Evolutionary conservation across 2,329 filamentous ascomycete genomes (phyloP).

Genomic region (Didymella pomorum): DNA sequence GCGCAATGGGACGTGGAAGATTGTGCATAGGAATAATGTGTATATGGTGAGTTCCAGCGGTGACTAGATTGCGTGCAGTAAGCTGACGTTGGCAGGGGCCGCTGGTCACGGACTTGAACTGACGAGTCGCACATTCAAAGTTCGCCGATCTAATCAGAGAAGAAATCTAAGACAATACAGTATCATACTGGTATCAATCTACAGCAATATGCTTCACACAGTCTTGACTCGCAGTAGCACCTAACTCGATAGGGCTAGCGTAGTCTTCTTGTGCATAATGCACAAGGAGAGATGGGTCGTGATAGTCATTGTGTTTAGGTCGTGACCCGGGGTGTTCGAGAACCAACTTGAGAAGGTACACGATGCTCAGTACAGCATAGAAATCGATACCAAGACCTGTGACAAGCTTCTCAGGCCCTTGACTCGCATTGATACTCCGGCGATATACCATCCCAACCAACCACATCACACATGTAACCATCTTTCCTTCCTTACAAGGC

Average conservation of each 20-base stretch:
- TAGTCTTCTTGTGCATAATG: too few relatives aligned
- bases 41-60: conserved; percentile 9
- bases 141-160: neutral
- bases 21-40: conserved; percentile 9
- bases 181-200: neutral
- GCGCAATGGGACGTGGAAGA: conserved; percentile 9
- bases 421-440: neutral
- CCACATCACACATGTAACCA: neutral
- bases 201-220: neutral
- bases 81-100: neutral
- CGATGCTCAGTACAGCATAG: neutral
- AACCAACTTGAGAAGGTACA: too few relatives aligned
- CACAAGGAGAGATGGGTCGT: too few relatives aligned
- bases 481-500: neutral
- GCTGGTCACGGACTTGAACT: neutral
- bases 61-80: neutral
- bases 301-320: too few relatives aligned
- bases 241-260: too few relatives aligned
- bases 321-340: too few relatives aligned
- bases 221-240: too few relatives aligned
- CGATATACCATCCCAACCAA: neutral
- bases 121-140: neutral
- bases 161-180: too few relatives aligned
- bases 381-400: too few relatives aligned
- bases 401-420: neutral